Base-by-base conservation (phyloP, 208 protist species). In the Leishmania turanica region DNA sequence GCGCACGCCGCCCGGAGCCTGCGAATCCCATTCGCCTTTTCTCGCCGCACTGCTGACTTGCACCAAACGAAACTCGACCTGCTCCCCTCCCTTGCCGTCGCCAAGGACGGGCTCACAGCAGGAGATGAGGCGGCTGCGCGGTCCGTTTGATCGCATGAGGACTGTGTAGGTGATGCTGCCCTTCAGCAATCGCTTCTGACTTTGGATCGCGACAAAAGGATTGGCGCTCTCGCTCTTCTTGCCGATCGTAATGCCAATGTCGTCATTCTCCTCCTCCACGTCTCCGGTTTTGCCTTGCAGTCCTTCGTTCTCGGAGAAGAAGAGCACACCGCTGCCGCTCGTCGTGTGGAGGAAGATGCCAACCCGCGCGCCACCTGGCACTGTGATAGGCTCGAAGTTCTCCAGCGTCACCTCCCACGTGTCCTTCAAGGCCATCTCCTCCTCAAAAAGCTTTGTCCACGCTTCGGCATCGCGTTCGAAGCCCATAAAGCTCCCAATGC, bases 331-430 rank as follows among this genome's bases (percentile, higher is more conserved):
- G 72, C 91, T 95, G 40, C 87, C 85, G 79, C 88, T 96, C 62
- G 91, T 93, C 19, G 95, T 97, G 87, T 97, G 95, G 17, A 98
- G 82, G 73, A 96, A 97, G 49, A 98, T 75, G 40, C 87, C 93
- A 9, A 91, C 82, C 13, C 87, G 82, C 58, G 88, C 84, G n/a
- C 92, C 91, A 27, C 91, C 90, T 2, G 91, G 79, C 60, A 98
- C 84, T 21, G 80, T 87, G 72, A 98, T 91, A 37, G 93, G 91
- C 60, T 86, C 87, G 80, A 98, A 97, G 27, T 84, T 89, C 34
- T 90, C 84, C 70, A 96, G 60, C 24, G 85, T 81, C 15, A 86
- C 85, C 77, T 97, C 91, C 70, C 84, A 68, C 42, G 85, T 89
- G 69, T 94, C 89, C 49, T 79, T 82, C 70, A 96, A 84, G 21